Evolutionary conservation across 208 protist genomes (phyloP), one percentile per base, ranked within the genome.

Genomic region (Pavlovales sp.): DNA sequence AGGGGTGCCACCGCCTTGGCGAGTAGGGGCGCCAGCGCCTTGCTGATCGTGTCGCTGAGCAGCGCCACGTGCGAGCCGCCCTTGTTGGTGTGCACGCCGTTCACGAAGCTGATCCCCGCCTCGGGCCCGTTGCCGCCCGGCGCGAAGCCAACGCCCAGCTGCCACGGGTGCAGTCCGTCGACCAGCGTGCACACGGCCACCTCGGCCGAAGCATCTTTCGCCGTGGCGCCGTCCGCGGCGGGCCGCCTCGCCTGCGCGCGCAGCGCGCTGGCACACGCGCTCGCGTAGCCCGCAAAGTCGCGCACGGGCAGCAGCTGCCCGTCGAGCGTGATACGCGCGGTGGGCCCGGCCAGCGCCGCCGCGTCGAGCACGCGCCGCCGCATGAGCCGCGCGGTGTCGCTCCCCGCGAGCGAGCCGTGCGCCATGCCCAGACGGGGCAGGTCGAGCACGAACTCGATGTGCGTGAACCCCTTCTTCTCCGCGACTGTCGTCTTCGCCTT

Each of bases 1-100:
- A 98, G 91, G 88, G 95, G 94, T 41, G 94, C 75, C 67, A 96
- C 93, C 67, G 39, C 34, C 38, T n/a, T 8, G 0, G 38, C 39
- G 67, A 67, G 88, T n/a, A 4, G 57, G n/a, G 87, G 88, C 22
- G 67, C 42, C 66, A 99, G 94, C 91, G 99, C 96, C 86, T 98
- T 96, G 37, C 57, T n/a, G 22, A 71, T 10, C 57, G 57, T 28
- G 57, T 71, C 57, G 57, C 95, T 91, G 30, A 99, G 95, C 93
- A 98, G 97, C 88, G 98, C 96, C 22, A 99, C 98, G 93, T 99
- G 99, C 0, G 95, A 99, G 36, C 99, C 99, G 82, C 99, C 99
- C 37, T 97, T 96, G 7, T 91, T 96, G 8, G 99, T 99, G 32
- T 95, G 95, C 89, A 99, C 99, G 67, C 94, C 96, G 92, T 99